Base-by-base conservation (phyloP, 306 rosid genomes). In the Begonia masoniana region DNA sequence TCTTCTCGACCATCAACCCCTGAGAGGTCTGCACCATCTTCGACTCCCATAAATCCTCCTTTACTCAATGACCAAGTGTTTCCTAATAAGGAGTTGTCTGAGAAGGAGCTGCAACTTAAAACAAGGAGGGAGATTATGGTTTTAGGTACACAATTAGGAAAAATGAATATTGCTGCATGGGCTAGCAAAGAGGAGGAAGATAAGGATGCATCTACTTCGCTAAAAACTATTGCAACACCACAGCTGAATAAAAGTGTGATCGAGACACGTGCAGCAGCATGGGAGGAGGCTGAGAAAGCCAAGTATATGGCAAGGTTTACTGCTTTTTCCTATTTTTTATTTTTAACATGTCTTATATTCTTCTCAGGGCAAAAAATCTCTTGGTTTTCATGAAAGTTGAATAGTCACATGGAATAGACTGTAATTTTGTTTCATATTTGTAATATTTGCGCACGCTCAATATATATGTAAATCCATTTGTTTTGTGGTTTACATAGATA, bases 251-350 rank as follows among this genome's bases (percentile, higher is more conserved):
- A 73, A 68, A 64, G 56, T 73, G 69, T 71, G 15, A 53, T 83
- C 16, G 94, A 89, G 76, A 79, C 88, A 43, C 91, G 95, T 12
- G 95, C 97, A 56, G 63, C 82, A 43, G 95, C 91, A 15, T 89
- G 97, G 97, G 97, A 89, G 70, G 97, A 89, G 51, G 91, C 91
- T 41, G 94, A 89, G 76, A 85, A 81, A 68, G 82, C 95, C 79
- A 89, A 89, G 66, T 80, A 80, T 60, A 71, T 81, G 82, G 91
- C 97, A 60, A 89, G 97, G 97, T 85, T 16, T 54, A 13, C 56
- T 31, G 48, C 50, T 41, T 48, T 13, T 47, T 6, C 39, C 46
- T 39, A 50, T 19, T 24, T 21, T 13, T 14, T 43, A 11, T 49
- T 10, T 55, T 19, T 23, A 16, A 55, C 15, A 43, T 43, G 49